These are phyloP conservation scores for Ostreobium quekettii DNA, from an alignment of 139 green algal genomes.

Conservation along the genomic window DNA sequence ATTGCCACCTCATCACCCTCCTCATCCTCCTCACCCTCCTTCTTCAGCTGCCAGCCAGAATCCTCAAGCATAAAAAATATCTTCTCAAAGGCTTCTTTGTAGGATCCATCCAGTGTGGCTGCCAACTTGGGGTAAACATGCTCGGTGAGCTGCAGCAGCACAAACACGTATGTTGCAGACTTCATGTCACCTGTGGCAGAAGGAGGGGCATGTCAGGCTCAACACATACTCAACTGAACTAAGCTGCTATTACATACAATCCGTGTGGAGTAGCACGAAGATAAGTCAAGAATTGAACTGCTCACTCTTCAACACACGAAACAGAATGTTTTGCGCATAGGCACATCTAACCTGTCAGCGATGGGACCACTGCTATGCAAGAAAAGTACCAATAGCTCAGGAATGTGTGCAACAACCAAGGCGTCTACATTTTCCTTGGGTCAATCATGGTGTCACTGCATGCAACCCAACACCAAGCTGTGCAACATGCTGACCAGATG, in stretches of 20 bases:
- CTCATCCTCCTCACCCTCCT: not conserved
- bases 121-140: not conserved
- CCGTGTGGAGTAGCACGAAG: no score
- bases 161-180: not conserved
- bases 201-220: not conserved
- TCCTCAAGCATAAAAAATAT: slow-evolving; percentile 10
- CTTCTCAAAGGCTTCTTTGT: slow-evolving; percentile 9
- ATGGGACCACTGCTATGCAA: no score
- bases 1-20: not conserved
- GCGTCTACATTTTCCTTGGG: no score
- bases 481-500: no score
- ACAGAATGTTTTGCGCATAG: no score
- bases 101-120: slow-evolving; percentile 10
- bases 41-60: slow-evolving; percentile 10
- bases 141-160: not conserved
- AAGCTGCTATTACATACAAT: not conserved
- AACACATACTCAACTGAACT: not conserved
- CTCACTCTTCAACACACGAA: no score
- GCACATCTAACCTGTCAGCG: no score
- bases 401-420: no score
- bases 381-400: no score
- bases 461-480: no score
- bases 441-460: no score
- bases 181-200: slow-evolving; percentile 7
- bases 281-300: no score